Base-by-base conservation (phyloP, 164 flowering plant species). In the Buxus sempervirens region DNA sequence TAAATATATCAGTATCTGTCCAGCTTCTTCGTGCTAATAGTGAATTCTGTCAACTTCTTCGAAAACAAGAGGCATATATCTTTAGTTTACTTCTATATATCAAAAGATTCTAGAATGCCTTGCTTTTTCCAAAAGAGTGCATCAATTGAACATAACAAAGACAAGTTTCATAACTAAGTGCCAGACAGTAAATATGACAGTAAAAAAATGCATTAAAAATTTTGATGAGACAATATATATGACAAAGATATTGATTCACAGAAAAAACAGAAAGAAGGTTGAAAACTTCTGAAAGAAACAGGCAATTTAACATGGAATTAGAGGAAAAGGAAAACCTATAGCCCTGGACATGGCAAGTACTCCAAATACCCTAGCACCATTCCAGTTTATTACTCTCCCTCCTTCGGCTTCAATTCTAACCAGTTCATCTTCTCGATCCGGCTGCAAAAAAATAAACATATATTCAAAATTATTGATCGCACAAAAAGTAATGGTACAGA, bases 311-410 rank as follows among this genome's bases (percentile, higher is more conserved):
- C 28, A 20, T 65, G 56, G 58, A 23, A 41, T 23, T 62, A 67
- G 60, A 69, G 65, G 27, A 49, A 51, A 59, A 64, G 60, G 49
- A 51, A 58, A 70, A 86, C 94, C 91, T 82, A 89, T 89, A 20
- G 91, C 83, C 81, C 91, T 78, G 74, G 94, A 88, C 94, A 88
- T 86, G 64, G 94, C 89, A 70, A 88, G 90, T 69, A 89, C 91
- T 66, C 94, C 94, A 61, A 82, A 73, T 48, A 89, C 91, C 72
- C 94, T 82, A 65, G 89, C 82, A 59, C 94, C 94, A 62, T 85
- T 74, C 90, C 94, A 89, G 70, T 81, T 82, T 65, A 89, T 89
- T 77, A 89, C 94, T 81, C 70, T 89, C 68, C 94, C 94, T 58
- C 90, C 91, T 54, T 36, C 80, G 57, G 69, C 84, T 81, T 89